Conservation (phyloP, 257 asterid genomes). For the Solanum pinnatisectum region DNA sequence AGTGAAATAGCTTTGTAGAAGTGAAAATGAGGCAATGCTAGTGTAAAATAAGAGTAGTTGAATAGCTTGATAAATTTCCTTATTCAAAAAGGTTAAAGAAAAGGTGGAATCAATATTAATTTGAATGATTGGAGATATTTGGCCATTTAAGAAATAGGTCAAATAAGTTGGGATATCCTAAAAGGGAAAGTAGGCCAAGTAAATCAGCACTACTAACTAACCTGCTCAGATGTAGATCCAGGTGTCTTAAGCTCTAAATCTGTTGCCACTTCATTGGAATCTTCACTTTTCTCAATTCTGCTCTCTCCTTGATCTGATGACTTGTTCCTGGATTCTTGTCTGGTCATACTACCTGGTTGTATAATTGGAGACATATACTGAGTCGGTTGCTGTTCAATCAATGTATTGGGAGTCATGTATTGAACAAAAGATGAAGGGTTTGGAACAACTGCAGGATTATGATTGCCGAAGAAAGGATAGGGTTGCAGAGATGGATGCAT, state of each 20-base stretch:
- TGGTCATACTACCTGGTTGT: constrained; percentile 51
- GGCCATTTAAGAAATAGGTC: neutral
- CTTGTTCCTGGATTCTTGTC: constrained; percentile 52
- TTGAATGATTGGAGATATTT: neutral
- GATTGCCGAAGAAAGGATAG: constrained; percentile 69
- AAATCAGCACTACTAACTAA: constrained; percentile 5
- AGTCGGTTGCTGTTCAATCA: constrained; percentile 59
- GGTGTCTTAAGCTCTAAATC: constrained; percentile 96
- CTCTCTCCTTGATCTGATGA: constrained; percentile 51
- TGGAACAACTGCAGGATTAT: constrained; percentile 56
- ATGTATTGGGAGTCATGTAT: constrained; percentile 57
- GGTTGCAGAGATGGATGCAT: constrained; percentile 93
- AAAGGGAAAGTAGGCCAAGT: neutral
- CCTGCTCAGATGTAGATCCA: constrained; percentile 85
- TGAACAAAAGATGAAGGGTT: constrained; percentile 77
- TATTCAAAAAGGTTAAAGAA: neutral
- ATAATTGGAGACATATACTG: constrained; percentile 51
- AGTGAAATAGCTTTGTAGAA: neutral
- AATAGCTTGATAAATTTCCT: neutral
- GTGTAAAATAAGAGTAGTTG: neutral
- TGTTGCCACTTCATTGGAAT: constrained; percentile 72
- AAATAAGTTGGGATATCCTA: neutral
- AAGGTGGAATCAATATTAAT: neutral
- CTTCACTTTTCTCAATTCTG: constrained; percentile 51
- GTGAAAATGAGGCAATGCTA: neutral